Conservation (phyloP, 805 yeast genomes). For the Lipomyces anomalus region DNA sequence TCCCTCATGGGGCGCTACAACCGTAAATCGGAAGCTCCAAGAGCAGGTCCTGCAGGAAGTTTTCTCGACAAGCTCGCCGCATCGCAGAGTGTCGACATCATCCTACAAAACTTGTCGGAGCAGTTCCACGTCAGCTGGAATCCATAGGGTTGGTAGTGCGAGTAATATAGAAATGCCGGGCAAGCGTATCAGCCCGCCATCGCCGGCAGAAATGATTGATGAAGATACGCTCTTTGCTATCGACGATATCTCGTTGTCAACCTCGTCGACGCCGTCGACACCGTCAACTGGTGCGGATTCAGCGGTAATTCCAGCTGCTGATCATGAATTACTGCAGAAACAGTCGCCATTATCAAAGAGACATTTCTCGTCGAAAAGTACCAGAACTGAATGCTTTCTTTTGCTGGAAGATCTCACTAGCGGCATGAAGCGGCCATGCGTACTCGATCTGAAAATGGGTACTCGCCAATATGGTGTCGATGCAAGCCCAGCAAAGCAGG, state of each 20-base stretch:
- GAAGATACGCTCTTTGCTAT: slow-evolving; percentile 17
- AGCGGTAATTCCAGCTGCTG: not conserved
- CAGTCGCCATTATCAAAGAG: not conserved
- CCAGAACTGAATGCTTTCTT: slow-evolving; percentile 69
- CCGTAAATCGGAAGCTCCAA: slow-evolving; percentile 62
- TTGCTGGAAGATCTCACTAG: slow-evolving; percentile 84
- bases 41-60: slow-evolving; percentile 70
- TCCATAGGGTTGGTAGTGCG: not conserved
- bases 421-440: slow-evolving; percentile 80
- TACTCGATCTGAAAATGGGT: slow-evolving; percentile 94
- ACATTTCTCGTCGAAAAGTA: not conserved
- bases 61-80: slow-evolving; percentile 45
- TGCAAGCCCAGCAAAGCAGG: slow-evolving; percentile 63
- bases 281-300: not conserved
- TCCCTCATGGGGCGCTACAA: slow-evolving; percentile 50
- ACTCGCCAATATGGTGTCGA: slow-evolving; percentile 98
- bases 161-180: not conserved
- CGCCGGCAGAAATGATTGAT: slow-evolving; percentile 1
- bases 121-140: not conserved
- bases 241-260: slow-evolving; percentile 10
- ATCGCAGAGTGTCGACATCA: slow-evolving; percentile 4
- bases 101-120: not conserved
- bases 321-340: not conserved
- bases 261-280: not conserved
- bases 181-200: not conserved